These are phyloP conservation scores for Sonneratia caseolaris DNA, from an alignment of 345 rosid genomes.

Conservation along the genomic window DNA sequence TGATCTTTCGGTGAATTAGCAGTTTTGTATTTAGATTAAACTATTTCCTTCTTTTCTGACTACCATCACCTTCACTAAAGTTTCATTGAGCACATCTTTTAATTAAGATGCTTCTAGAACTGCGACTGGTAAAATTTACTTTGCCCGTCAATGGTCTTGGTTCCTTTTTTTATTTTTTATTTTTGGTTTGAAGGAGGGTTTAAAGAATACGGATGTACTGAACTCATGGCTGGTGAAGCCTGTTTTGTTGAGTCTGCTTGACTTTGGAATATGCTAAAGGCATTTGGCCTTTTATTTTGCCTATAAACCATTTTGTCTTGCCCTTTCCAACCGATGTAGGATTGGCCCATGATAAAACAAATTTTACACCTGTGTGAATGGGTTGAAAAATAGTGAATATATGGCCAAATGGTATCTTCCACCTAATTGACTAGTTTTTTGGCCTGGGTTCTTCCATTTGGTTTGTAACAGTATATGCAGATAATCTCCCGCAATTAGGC, in stretches of 20 bases:
- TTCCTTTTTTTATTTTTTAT: not conserved
- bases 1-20: not conserved
- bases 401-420: no score
- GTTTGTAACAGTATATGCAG: no score
- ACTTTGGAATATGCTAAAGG: not conserved
- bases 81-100: not conserved
- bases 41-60: not conserved
- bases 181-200: not conserved
- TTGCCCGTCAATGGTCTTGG: not conserved
- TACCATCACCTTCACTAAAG: not conserved
- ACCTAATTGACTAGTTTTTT: no score
- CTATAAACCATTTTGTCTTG: no score
- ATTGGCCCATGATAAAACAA: no score
- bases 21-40: no score
- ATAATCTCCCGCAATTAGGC: not conserved
- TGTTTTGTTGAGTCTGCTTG: no score
- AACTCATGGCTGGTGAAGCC: not conserved
- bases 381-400: no score
- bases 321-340: no score
- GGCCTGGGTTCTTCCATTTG: no score
- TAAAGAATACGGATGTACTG: not conserved
- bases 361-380: no score
- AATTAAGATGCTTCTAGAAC: not conserved
- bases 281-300: not conserved
- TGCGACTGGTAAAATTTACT: not conserved